Evolutionary conservation across 768 basidiomycete species (phyloP).

Genomic region (Termitomyces sp.): DNA sequence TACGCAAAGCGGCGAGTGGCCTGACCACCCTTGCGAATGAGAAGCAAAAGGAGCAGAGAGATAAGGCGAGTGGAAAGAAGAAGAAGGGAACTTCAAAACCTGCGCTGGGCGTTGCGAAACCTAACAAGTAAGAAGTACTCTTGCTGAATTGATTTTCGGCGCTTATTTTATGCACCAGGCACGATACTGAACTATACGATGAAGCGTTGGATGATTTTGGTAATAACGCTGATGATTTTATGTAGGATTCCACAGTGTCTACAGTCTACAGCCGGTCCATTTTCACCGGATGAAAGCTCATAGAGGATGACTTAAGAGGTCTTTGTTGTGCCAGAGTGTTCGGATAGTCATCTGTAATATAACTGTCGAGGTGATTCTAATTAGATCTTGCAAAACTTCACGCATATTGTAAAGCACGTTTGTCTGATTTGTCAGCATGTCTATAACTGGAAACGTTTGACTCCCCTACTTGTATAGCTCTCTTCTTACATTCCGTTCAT

Average conservation of each 20-base stretch:
- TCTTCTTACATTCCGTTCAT: not conserved
- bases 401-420: too few species aligned
- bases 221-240: conserved; percentile 75
- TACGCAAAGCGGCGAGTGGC: conserved; percentile 80
- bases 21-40: conserved; percentile 89
- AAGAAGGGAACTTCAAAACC: conserved; percentile 78
- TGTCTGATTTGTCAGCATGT: conserved; percentile 10
- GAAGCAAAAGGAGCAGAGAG: conserved; percentile 88
- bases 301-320: conserved; percentile 7
- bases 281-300: not conserved
- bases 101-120: conserved; percentile 66
- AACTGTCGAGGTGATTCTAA: not conserved
- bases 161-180: conserved; percentile 32
- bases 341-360: not conserved
- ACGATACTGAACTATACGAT: conserved; percentile 80
- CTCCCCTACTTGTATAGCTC: not conserved
- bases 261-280: not conserved
- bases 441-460: conserved; percentile 1
- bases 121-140: conserved; percentile 45
- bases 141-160: not conserved
- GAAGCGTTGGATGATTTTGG: conserved; percentile 91
- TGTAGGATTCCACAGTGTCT: conserved; percentile 46
- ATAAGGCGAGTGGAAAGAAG: conserved; percentile 87
- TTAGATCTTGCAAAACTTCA: not conserved
- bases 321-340: not conserved